Evolutionary conservation across 192 early-diverging fungal species (phyloP).

Genomic region (Thoreauomyces humboldtii): DNA sequence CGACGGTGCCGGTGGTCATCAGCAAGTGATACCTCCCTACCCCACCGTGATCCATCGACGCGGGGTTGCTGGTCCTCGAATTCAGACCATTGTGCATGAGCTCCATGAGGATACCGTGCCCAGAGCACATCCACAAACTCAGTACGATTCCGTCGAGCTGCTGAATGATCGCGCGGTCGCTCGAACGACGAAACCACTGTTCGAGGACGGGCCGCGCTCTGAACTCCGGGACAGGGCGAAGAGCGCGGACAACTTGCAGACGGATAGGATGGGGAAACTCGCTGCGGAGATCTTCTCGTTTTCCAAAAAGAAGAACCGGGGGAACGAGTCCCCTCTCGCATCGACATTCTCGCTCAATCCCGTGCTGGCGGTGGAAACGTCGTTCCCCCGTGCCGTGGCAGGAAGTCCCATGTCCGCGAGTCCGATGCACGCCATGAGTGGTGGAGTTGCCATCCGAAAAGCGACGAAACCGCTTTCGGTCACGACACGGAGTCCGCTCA

Average conservation of each 20-base stretch:
- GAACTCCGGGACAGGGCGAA: constrained; percentile 1
- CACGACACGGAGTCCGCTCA: background rate
- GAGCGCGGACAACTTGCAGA: background rate
- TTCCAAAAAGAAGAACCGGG: constrained; percentile 5
- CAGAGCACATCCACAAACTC: background rate
- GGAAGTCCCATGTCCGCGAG: background rate
- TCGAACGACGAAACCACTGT: constrained; percentile 25
- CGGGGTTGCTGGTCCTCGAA: constrained; percentile 7
- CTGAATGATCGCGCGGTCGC: constrained; percentile 29
- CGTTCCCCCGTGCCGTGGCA: background rate
- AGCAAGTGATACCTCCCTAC: background rate
- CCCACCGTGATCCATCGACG: constrained; percentile 12
- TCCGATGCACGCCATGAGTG: constrained; percentile 19
- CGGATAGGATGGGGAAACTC: background rate
- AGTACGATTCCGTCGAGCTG: constrained; percentile 33
- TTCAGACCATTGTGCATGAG: constrained; percentile 16
- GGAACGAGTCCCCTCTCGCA: too few relatives aligned
- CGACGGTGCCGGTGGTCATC: background rate
- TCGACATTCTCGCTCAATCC: background rate
- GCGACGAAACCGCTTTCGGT: constrained; percentile 3
- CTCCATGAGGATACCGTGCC: background rate
- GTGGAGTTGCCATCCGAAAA: constrained; percentile 22
- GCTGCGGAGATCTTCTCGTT: background rate
- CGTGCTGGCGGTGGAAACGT: background rate
- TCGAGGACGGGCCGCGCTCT: constrained; percentile 29